Evolutionary conservation across 352 stramenopile species (phyloP).

Genomic region (Pilasporangium apinafurcum): DNA sequence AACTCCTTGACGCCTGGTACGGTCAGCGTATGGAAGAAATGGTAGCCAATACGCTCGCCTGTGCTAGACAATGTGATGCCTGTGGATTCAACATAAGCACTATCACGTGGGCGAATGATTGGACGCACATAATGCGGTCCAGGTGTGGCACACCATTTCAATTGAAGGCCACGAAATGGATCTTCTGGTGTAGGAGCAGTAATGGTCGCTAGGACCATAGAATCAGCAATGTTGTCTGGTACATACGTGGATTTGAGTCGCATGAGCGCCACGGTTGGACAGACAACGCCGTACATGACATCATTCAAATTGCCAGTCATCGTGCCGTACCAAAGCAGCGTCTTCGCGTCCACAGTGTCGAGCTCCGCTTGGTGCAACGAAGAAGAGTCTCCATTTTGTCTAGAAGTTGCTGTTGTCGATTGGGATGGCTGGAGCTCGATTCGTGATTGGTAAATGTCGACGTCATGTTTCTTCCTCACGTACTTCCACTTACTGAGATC

Average conservation of each 20-base stretch:
- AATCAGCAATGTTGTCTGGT: conserved; percentile 37
- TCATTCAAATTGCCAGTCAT: conserved; percentile 27
- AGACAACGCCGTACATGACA: conserved; percentile 28
- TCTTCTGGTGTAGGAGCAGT: conserved; percentile 22
- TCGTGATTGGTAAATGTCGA: conserved; percentile 1
- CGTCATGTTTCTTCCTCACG: conserved; percentile 8
- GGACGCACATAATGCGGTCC: conserved; percentile 5
- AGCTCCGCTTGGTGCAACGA: conserved; percentile 20
- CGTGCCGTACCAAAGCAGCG: conserved; percentile 12
- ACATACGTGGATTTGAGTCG: conserved; percentile 38
- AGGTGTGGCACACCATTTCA: conserved; percentile 12
- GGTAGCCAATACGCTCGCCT: background rate
- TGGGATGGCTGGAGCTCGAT: too few relatives aligned
- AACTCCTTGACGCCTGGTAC: conserved; percentile 2
- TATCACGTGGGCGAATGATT: too few relatives aligned
- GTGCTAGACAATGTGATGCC: background rate
- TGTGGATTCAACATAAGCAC: too few relatives aligned
- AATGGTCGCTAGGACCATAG: conserved; percentile 33
- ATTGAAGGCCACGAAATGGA: conserved; percentile 22
- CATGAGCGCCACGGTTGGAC: conserved; percentile 13
- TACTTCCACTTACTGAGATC: conserved; percentile 16
- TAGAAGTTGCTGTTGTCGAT: too few relatives aligned
- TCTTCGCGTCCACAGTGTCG: too few relatives aligned
- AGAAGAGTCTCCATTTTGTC: conserved; percentile 7
- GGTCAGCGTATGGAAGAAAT: background rate